Evolutionary conservation across 805 yeast species (phyloP).

Genomic region (Metschnikowia sp.): DNA sequence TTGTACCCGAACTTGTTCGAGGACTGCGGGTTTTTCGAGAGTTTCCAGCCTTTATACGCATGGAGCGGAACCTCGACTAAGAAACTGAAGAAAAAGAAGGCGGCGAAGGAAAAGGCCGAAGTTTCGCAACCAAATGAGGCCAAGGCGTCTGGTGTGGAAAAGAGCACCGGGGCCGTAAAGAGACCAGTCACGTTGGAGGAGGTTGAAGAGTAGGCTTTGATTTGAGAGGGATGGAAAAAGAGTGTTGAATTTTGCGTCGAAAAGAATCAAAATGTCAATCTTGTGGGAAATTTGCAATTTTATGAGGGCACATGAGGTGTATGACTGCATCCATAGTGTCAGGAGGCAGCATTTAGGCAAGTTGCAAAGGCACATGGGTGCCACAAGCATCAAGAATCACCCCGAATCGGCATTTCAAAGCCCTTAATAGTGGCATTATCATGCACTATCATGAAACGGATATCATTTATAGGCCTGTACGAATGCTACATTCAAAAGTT

Average conservation of each 20-base stretch:
- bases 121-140: slow-evolving; percentile 12
- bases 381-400: too few relatives aligned
- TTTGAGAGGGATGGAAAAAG: neutral
- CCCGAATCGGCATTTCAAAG: too few relatives aligned
- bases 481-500: too few relatives aligned
- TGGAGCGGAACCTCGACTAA: slow-evolving; percentile 56
- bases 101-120: slow-evolving; percentile 1
- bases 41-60: slow-evolving; percentile 85
- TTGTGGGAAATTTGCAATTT: too few relatives aligned
- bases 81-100: slow-evolving; percentile 23
- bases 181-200: slow-evolving; percentile 41
- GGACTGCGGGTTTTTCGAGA: slow-evolving; percentile 90
- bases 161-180: slow-evolving; percentile 20
- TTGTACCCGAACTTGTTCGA: slow-evolving; percentile 92
- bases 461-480: too few relatives aligned
- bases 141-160: slow-evolving; percentile 16
- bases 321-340: too few relatives aligned
- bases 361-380: too few relatives aligned
- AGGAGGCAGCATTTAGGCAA: too few relatives aligned
- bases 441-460: too few relatives aligned
- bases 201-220: slow-evolving; percentile 28
- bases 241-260: neutral
- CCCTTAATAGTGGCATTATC: too few relatives aligned
- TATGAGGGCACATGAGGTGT: too few relatives aligned
- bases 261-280: too few relatives aligned